Evolutionary conservation across 2,329 filamentous ascomycete genomes (phyloP).

Genomic region (Fusarium sp.): DNA sequence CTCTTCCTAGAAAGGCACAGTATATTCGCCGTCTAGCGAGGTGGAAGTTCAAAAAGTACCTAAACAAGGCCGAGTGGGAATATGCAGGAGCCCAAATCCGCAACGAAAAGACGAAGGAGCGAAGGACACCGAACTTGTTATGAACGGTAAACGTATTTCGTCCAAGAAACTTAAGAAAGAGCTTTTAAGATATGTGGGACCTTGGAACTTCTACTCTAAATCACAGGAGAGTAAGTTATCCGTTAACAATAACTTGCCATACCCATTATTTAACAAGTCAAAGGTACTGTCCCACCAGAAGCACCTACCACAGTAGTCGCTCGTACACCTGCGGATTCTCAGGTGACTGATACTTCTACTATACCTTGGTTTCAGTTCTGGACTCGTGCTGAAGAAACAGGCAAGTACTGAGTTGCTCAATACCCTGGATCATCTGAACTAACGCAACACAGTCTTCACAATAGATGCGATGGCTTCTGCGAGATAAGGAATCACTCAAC

Average conservation of each 20-base stretch:
- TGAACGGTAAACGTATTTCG: not conserved
- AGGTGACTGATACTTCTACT: not conserved
- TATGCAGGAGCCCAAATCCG: not conserved
- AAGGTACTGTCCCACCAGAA: not conserved
- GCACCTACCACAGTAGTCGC: not conserved
- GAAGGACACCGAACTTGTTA: conserved; percentile 4
- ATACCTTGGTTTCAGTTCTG: not conserved
- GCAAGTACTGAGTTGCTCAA: not conserved
- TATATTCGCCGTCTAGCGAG: conserved; percentile 1
- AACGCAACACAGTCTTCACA: not conserved
- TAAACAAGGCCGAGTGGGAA: not conserved
- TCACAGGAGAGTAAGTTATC: not conserved
- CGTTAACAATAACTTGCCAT: not conserved
- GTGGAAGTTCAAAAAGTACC: conserved; percentile 9
- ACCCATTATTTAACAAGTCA: not conserved
- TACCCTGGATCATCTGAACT: not conserved
- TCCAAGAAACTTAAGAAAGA: conserved; percentile 4
- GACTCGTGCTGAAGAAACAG: not conserved
- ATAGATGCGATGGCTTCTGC: not conserved
- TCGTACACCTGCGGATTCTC: not conserved
- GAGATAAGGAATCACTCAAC: not conserved
- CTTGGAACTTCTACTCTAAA: not conserved
- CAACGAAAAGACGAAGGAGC: not conserved
- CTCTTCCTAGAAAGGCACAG: not conserved
- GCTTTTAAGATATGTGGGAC: conserved; percentile 1